These are phyloP conservation scores for Cystofilobasidium bisporidii DNA, from an alignment of 768 basidiomycete genomes.

Conservation along the genomic window DNA sequence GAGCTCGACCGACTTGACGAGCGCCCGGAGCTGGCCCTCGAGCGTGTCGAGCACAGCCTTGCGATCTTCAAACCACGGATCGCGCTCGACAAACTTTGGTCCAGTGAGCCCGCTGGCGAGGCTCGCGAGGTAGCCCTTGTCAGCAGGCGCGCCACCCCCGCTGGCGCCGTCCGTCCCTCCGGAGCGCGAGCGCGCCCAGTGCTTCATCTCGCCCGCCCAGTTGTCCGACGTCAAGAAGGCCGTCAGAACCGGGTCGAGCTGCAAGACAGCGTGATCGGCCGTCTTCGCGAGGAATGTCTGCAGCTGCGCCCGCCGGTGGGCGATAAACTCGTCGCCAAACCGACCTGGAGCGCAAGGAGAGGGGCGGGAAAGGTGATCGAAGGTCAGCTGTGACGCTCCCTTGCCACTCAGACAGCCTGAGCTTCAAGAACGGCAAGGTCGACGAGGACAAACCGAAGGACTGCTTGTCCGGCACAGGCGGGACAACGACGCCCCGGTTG, in stretches of 20 bases:
- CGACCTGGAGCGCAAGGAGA: constrained; percentile 44
- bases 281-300: constrained; percentile 89
- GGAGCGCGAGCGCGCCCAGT: constrained; percentile 44
- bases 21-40: constrained; percentile 74
- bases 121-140: constrained; percentile 62
- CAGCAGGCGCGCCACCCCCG: constrained; percentile 52
- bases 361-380: neutral
- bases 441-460: constrained; percentile 49
- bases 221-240: constrained; percentile 88
- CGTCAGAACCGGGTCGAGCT: constrained; percentile 76
- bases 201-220: constrained; percentile 77
- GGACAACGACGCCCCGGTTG: constrained; percentile 94
- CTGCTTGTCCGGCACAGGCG: constrained; percentile 92
- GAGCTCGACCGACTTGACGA: constrained; percentile 75
- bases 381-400: no score
- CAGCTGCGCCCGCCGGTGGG: constrained; percentile 69
- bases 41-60: constrained; percentile 76
- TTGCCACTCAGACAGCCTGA: no score
- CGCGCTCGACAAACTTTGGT: constrained; percentile 75
- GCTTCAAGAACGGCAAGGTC: neutral
- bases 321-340: constrained; percentile 85
- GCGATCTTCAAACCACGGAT: constrained; percentile 93
- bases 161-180: constrained; percentile 47
- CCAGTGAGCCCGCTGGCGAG: constrained; percentile 71
- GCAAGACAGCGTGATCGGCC: constrained; percentile 79